phyloP scores from a whole-genome alignment of 129 eudicot genomes.

The Chrysanthemum seticuspe region DNA sequence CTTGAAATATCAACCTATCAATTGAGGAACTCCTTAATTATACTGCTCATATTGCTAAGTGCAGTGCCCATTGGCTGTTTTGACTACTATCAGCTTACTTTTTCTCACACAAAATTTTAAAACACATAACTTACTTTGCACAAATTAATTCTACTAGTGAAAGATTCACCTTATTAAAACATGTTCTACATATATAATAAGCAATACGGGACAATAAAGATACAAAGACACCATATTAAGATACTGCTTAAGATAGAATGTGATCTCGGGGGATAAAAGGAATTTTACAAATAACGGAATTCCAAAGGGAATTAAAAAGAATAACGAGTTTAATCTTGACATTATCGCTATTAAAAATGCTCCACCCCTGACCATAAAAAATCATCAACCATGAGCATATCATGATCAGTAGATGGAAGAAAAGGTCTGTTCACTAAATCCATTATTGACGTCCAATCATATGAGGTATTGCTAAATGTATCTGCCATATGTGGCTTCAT shows the following conservation, averaged over 20 bases:
- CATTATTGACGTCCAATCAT: not conserved
- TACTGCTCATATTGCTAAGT: no score
- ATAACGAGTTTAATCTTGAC: not conserved
- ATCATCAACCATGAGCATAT: constrained; percentile 12
- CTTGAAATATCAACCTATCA: no score
- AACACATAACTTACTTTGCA: no score
- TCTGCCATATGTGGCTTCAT: not conserved
- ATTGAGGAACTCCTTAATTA: no score
- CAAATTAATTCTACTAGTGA: no score
- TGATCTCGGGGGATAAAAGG: not conserved
- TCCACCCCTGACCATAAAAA: constrained; percentile 14
- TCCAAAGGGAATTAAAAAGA: not conserved
- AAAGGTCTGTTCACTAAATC: not conserved
- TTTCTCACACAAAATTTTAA: no score
- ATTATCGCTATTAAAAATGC: not conserved
- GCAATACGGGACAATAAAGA: no score
- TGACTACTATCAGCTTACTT: no score
- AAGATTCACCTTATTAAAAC: no score
- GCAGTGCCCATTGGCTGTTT: no score
- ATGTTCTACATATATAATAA: no score
- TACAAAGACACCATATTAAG: no score
- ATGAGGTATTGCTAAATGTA: not conserved
- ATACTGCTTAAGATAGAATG: not conserved
- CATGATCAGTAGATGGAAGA: constrained; percentile 1
- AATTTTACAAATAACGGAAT: not conserved